These are phyloP conservation scores for Rhinocladiella mackenziei DNA, from an alignment of 2,329 filamentous ascomycete species.

Conservation along the genomic window DNA sequence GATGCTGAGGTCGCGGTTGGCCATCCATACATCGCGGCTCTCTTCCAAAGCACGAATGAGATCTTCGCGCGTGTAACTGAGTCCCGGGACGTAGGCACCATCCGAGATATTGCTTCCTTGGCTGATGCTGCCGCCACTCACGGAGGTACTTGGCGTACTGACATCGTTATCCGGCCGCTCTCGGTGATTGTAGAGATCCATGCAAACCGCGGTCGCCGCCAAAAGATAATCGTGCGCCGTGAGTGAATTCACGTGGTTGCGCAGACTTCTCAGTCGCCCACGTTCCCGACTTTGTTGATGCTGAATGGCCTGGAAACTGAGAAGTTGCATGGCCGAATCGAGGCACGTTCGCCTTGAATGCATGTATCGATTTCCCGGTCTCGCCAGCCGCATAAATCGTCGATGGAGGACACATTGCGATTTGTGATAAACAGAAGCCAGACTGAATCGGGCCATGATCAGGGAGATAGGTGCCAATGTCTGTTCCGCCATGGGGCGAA, in stretches of 20 bases:
- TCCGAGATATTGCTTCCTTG: conserved; percentile 23
- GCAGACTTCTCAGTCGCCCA: conserved; percentile 67
- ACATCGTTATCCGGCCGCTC: conserved; percentile 42
- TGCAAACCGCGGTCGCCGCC: conserved; percentile 75
- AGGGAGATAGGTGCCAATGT: conserved; percentile 64
- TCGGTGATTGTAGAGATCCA: conserved; percentile 68
- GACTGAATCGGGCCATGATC: conserved; percentile 76
- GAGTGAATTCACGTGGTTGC: conserved; percentile 74
- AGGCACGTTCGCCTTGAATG: conserved; percentile 81
- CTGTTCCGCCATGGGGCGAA: conserved; percentile 69
- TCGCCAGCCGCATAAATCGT: conserved; percentile 74
- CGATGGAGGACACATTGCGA: conserved; percentile 84
- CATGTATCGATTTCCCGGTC: conserved; percentile 73
- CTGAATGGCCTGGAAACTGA: conserved; percentile 72
- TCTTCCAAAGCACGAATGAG: conserved; percentile 73
- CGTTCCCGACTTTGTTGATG: conserved; percentile 68
- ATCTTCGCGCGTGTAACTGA: conserved; percentile 51
- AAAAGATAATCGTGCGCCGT: conserved; percentile 82
- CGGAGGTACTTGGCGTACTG: conserved; percentile 41
- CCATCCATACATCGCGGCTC: conserved; percentile 75
- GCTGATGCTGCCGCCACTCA: conserved; percentile 27
- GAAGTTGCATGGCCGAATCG: conserved; percentile 76
- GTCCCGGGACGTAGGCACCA: conserved; percentile 22
- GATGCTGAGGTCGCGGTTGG: conserved; percentile 70
- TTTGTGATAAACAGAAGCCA: conserved; percentile 84